Percentiles rank a stretch among this genome's conserved stretches.
These are phyloP conservation scores for Lasiodiplodia citricola DNA, from an alignment of 2,329 filamentous ascomycete genomes.

Conservation along the genomic window DNA sequence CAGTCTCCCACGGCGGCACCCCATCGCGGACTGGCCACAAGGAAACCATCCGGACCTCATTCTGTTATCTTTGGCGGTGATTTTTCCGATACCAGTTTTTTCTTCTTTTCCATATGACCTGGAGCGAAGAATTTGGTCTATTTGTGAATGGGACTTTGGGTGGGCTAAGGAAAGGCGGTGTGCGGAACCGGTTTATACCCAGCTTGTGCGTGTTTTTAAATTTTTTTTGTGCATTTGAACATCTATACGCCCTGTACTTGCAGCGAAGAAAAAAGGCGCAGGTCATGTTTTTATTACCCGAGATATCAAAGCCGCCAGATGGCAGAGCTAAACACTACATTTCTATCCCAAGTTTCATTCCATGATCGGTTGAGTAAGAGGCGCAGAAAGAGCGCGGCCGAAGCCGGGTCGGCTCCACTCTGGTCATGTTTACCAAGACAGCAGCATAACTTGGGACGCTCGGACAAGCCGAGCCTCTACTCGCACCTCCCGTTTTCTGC, in stretches of 20 bases:
- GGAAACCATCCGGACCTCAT: neutral
- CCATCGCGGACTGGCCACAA: neutral
- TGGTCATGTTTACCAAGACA: neutral
- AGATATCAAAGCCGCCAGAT: slow-evolving; percentile 10
- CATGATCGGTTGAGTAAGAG: neutral
- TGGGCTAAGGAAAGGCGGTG: neutral
- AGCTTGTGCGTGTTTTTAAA: slow-evolving; percentile 3
- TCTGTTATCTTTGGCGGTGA: neutral
- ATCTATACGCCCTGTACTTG: slow-evolving; percentile 1
- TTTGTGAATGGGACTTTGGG: neutral
- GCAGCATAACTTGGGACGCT: neutral
- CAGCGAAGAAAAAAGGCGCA: slow-evolving; percentile 1
- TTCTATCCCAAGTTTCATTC: neutral
- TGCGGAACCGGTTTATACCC: slow-evolving; percentile 22
- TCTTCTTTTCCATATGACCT: neutral
- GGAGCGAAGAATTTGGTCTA: neutral
- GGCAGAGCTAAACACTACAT: slow-evolving; percentile 8
- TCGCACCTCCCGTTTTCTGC: neutral
- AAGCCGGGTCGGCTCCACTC: neutral
- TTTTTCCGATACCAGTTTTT: neutral
- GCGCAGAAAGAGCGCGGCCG: neutral
- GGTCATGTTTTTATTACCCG: neutral
- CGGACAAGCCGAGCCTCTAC: neutral
- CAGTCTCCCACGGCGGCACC: neutral
- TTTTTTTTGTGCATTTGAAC: slow-evolving; percentile 4